Evolutionary conservation across 2,329 filamentous ascomycete genomes (phyloP).

Genomic region (Stagonosporopsis tanaceti): DNA sequence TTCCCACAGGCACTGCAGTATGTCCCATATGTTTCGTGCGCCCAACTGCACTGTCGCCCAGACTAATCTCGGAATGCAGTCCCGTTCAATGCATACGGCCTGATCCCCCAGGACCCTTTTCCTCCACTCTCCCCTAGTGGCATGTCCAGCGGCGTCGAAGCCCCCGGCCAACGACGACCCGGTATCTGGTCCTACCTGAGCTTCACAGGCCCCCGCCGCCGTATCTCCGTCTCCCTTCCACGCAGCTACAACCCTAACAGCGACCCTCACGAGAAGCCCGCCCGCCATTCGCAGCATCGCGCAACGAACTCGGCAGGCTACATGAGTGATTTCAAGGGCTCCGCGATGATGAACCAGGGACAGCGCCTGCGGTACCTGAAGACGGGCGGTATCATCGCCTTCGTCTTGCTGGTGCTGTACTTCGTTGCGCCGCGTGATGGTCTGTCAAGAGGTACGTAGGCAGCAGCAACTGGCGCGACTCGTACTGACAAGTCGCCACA

Average conservation of each 20-base stretch:
- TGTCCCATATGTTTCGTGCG: constrained; percentile 10
- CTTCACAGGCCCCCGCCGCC: constrained; percentile 59
- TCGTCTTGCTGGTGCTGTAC: constrained; percentile 66
- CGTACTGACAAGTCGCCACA: constrained; percentile 9
- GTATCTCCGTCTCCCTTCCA: constrained; percentile 61
- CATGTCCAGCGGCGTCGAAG: constrained; percentile 65
- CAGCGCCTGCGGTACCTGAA: constrained; percentile 68
- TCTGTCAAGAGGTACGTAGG: constrained; percentile 38
- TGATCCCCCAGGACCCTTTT: constrained; percentile 31
- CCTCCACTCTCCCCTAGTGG: constrained; percentile 38
- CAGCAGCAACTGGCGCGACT: background rate
- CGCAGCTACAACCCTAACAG: constrained; percentile 44
- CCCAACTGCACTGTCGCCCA: constrained; percentile 16
- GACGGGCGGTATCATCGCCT: constrained; percentile 66
- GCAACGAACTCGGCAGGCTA: constrained; percentile 49
- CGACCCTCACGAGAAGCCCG: constrained; percentile 58
- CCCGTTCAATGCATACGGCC: constrained; percentile 31
- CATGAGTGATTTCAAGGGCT: constrained; percentile 55
- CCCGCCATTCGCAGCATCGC: constrained; percentile 50
- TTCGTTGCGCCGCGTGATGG: constrained; percentile 59
- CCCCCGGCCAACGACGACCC: constrained; percentile 54
- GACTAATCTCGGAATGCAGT: constrained; percentile 25
- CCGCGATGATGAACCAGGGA: constrained; percentile 67
- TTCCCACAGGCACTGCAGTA: constrained; percentile 21
- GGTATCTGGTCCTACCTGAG: constrained; percentile 63